Evolutionary conservation across 1,139 yeast species (phyloP).

Genomic region (Pichia sp.): DNA sequence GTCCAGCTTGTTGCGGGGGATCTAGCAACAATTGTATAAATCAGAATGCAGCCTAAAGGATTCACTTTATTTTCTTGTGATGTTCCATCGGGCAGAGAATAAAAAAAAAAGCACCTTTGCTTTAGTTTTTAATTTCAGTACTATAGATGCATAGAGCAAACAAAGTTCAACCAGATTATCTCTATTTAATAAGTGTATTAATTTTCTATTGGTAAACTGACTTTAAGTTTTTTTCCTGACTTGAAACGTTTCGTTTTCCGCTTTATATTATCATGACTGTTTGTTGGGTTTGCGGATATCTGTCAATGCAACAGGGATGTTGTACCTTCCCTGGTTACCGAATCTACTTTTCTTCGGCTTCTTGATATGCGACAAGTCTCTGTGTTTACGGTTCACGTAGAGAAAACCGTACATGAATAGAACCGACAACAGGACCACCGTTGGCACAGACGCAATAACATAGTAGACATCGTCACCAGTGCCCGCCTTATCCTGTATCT

Average conservation of each 20-base stretch:
- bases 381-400: slow-evolving; percentile 49
- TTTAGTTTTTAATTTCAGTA: background rate
- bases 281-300: slow-evolving; percentile 30
- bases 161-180: background rate
- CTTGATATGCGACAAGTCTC: slow-evolving; percentile 44
- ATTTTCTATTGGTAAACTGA: background rate
- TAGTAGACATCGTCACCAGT: slow-evolving; percentile 65
- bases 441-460: slow-evolving; percentile 67
- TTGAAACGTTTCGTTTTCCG: background rate
- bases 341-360: slow-evolving; percentile 49
- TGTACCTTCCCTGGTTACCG: slow-evolving; percentile 39
- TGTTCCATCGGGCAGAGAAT: no score
- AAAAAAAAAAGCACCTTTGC: slow-evolving; percentile 1
- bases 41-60: slow-evolving; percentile 3
- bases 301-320: slow-evolving; percentile 27
- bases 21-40: slow-evolving; percentile 6
- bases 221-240: background rate
- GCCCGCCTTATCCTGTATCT: slow-evolving; percentile 48
- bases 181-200: background rate
- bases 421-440: slow-evolving; percentile 58
- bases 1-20: slow-evolving; percentile 8
- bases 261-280: slow-evolving; percentile 11
- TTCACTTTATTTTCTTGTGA: no score
- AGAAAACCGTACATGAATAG: slow-evolving; percentile 63
- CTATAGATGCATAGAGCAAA: background rate